Conservation (phyloP, 2,329 filamentous ascomycete species). For the Penicillium sp. region DNA sequence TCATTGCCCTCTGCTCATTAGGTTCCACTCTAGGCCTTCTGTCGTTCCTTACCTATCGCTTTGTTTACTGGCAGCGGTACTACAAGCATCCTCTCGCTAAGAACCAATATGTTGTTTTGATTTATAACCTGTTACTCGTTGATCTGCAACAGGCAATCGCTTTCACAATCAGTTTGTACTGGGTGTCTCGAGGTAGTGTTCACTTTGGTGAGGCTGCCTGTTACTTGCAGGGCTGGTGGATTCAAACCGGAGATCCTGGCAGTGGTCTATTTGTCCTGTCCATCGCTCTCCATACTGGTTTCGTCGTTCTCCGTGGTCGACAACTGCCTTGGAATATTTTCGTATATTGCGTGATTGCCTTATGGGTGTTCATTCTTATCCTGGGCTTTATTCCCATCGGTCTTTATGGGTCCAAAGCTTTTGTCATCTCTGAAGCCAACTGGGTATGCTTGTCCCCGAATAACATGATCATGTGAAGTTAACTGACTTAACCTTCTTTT, state of each 20-base stretch:
- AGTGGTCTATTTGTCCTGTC: slow-evolving; percentile 53
- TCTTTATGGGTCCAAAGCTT: slow-evolving; percentile 42
- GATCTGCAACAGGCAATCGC: slow-evolving; percentile 52
- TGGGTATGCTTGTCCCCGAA: slow-evolving; percentile 40
- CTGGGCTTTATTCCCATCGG: slow-evolving; percentile 50
- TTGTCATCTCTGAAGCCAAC: slow-evolving; percentile 49
- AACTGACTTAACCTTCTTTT: background rate
- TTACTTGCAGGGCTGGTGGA: slow-evolving; percentile 52
- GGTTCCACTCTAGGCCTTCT: slow-evolving; percentile 27
- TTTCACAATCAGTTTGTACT: slow-evolving; percentile 48
- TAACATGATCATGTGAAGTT: background rate
- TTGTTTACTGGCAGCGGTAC: slow-evolving; percentile 50
- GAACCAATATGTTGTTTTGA: slow-evolving; percentile 55
- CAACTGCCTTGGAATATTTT: slow-evolving; percentile 48
- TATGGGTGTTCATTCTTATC: slow-evolving; percentile 49
- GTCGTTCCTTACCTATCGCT: slow-evolving; percentile 49
- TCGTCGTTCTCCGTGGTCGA: slow-evolving; percentile 49
- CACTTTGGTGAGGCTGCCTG: slow-evolving; percentile 46
- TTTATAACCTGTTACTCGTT: slow-evolving; percentile 53
- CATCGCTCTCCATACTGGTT: slow-evolving; percentile 55
- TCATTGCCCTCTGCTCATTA: slow-evolving; percentile 47
- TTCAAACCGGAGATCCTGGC: slow-evolving; percentile 53
- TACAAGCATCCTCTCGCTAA: slow-evolving; percentile 50
- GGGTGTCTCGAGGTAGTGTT: slow-evolving; percentile 44
- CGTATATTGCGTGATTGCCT: slow-evolving; percentile 40